Percentiles rank a stretch among this genome's conserved stretches.
phyloP scores from a whole-genome alignment of 345 rosid genomes.

The Camelina laxa region DNA sequence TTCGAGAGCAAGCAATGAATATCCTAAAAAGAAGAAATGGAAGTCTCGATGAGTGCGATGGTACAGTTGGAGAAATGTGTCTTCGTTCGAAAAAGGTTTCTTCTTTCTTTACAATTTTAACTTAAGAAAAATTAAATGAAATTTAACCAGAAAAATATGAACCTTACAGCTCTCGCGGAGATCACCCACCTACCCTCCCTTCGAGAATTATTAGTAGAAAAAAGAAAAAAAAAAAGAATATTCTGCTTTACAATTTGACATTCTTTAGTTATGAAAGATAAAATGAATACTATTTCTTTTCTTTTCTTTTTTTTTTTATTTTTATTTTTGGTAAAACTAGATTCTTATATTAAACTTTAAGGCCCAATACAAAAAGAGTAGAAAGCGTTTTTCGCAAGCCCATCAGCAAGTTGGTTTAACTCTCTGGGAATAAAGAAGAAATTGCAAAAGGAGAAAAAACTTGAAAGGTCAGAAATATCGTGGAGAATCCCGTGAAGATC shows the following conservation, averaged over 20 bases:
- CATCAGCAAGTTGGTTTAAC: no score
- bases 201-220: conserved; percentile 28
- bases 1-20: conserved; percentile 47
- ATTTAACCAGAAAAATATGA: not conserved
- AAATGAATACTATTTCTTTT: no score
- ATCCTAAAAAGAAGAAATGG: conserved; percentile 45
- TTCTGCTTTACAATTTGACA: conserved; percentile 39
- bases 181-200: conserved; percentile 32
- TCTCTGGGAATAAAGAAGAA: no score
- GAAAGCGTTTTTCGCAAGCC: no score
- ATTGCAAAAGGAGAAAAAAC: no score
- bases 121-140: not conserved
- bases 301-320: no score
- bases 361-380: no score
- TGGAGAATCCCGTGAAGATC: no score
- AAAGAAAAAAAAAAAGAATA: conserved; percentile 10
- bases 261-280: conserved; percentile 10
- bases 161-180: conserved; percentile 23
- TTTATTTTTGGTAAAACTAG: no score
- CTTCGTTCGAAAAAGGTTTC: conserved; percentile 38
- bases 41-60: conserved; percentile 45
- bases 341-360: no score
- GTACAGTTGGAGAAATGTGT: conserved; percentile 42
- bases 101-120: conserved; percentile 17
- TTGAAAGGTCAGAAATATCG: no score